Evolutionary conservation across 78 protist genomes (phyloP).

Genomic region (Capsaspora owczarzaki): DNA sequence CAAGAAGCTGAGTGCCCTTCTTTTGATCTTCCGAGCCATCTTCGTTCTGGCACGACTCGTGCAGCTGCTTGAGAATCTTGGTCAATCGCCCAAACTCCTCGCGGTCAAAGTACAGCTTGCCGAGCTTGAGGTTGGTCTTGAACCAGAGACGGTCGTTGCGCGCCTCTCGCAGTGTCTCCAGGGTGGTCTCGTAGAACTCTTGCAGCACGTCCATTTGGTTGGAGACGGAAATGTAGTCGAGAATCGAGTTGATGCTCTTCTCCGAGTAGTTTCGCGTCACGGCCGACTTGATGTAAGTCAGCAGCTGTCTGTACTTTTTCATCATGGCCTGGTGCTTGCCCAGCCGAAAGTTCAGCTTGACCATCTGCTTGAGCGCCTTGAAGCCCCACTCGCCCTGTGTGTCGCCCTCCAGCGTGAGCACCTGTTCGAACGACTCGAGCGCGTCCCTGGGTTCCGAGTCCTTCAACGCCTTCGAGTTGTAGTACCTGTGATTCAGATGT

Average conservation of each 20-base stretch:
- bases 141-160: constrained; percentile 68
- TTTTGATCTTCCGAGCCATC: constrained; percentile 52
- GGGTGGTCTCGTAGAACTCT: constrained; percentile 30
- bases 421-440: constrained; percentile 3
- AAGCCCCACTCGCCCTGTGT: constrained; percentile 60
- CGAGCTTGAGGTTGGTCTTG: constrained; percentile 56
- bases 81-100: constrained; percentile 30
- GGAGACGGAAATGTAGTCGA: constrained; percentile 45
- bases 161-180: constrained; percentile 33
- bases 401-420: not conserved
- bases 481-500: not conserved
- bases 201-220: constrained; percentile 21
- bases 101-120: constrained; percentile 38
- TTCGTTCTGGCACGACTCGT: constrained; percentile 27
- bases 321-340: not conserved
- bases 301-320: constrained; percentile 26
- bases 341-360: constrained; percentile 34
- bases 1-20: constrained; percentile 82
- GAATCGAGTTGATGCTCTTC: constrained; percentile 54
- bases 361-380: constrained; percentile 57
- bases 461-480: constrained; percentile 7
- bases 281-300: constrained; percentile 50
- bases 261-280: constrained; percentile 69
- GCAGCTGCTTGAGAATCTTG: constrained; percentile 31
- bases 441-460: not conserved